Evolutionary conservation across 2,329 filamentous ascomycete species (phyloP).

Genomic region (Neofusicoccum laricinum): DNA sequence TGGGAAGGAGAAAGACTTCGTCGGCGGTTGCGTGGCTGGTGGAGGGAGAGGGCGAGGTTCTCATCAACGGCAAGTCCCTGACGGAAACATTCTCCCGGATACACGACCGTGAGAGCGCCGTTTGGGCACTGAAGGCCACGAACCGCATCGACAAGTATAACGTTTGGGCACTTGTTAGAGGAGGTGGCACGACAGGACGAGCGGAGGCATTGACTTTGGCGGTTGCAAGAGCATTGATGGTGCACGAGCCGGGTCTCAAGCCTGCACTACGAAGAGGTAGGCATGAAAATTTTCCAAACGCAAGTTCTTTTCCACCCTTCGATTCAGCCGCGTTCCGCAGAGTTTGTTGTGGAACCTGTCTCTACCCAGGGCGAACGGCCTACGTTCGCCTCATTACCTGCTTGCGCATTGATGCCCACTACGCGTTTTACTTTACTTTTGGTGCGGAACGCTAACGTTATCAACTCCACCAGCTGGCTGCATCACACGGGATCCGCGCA

Average conservation of each 20-base stretch:
- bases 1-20: slow-evolving; percentile 84
- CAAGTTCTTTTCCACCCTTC: not conserved
- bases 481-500: slow-evolving; percentile 84
- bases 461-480: slow-evolving; percentile 68
- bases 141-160: slow-evolving; percentile 93
- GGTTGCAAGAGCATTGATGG: slow-evolving; percentile 79
- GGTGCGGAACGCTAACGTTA: slow-evolving; percentile 41
- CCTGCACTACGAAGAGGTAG: slow-evolving; percentile 82
- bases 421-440: not conserved
- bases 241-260: slow-evolving; percentile 91
- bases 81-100: slow-evolving; percentile 78
- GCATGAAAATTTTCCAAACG: slow-evolving; percentile 34
- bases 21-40: slow-evolving; percentile 83
- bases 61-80: slow-evolving; percentile 87
- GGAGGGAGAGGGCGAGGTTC: slow-evolving; percentile 84
- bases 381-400: slow-evolving; percentile 1
- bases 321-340: not conserved
- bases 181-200: slow-evolving; percentile 91
- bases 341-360: not conserved
- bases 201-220: slow-evolving; percentile 92
- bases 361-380: not conserved
- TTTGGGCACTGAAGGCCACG: slow-evolving; percentile 85
- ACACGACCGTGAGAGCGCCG: slow-evolving; percentile 89
- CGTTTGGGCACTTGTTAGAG: slow-evolving; percentile 78
- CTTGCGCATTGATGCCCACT: slow-evolving; percentile 4